phyloP scores from a whole-genome alignment of 139 green algal species.

The Desmodesmus armatus region DNA sequence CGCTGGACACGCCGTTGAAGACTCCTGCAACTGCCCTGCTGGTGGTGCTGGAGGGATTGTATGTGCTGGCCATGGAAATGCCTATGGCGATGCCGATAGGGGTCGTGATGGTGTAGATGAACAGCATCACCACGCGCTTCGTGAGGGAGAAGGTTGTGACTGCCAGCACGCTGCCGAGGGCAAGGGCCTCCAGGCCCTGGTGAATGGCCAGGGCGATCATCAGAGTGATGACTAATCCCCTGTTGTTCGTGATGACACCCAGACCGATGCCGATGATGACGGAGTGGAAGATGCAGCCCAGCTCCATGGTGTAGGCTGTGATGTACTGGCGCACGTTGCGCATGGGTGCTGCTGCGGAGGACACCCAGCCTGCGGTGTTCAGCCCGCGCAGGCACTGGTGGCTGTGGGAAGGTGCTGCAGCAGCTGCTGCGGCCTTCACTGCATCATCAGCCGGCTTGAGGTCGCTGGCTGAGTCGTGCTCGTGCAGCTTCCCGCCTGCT shows the following conservation, averaged over 20 bases:
- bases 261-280: constrained; percentile 58
- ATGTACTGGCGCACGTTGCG: neutral
- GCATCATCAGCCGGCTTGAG: neutral
- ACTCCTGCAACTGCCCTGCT: constrained; percentile 57
- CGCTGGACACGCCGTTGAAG: constrained; percentile 67
- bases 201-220: constrained; percentile 66
- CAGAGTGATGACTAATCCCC: constrained; percentile 11
- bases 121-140: constrained; percentile 48
- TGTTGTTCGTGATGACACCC: constrained; percentile 33
- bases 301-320: constrained; percentile 56
- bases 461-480: neutral
- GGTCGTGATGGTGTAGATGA: constrained; percentile 66
- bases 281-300: constrained; percentile 61
- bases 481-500: neutral
- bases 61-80: constrained; percentile 58
- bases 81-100: constrained; percentile 72
- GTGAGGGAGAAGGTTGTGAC: constrained; percentile 45
- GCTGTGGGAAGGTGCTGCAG: constrained; percentile 9
- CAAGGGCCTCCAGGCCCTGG: constrained; percentile 66
- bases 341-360: neutral
- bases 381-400: constrained; percentile 43
- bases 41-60: constrained; percentile 48
- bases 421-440: neutral
- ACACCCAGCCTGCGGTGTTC: constrained; percentile 19
- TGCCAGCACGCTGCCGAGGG: constrained; percentile 57